Evolutionary conservation across 306 rosid species (phyloP).

Genomic region (Cucurbita ficifolia): DNA sequence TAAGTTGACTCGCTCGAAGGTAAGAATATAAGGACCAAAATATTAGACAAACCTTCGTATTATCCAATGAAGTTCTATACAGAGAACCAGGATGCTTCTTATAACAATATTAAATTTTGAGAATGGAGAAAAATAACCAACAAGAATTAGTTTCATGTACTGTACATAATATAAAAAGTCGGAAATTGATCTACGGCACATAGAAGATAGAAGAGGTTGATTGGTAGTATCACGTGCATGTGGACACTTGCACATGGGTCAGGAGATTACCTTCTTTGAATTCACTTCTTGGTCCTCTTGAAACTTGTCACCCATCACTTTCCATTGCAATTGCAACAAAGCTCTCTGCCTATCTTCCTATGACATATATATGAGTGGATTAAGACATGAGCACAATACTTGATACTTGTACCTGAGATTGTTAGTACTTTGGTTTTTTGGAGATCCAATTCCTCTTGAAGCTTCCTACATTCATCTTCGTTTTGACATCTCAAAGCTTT

Average conservation of each 20-base stretch:
- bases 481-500: conserved; percentile 61
- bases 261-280: conserved; percentile 58
- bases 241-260: background rate
- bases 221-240: background rate
- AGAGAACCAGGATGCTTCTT: background rate
- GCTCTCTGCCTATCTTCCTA: conserved; percentile 96
- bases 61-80: background rate
- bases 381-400: conserved; percentile 2
- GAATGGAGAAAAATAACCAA: background rate
- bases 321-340: conserved; percentile 90
- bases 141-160: background rate
- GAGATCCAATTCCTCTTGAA: conserved; percentile 76
- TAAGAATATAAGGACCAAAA: background rate
- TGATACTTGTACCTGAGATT: background rate
- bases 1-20: background rate
- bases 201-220: background rate
- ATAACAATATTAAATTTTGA: background rate
- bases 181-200: background rate
- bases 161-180: background rate
- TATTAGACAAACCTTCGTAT: background rate
- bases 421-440: conserved; percentile 71
- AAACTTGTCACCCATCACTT: conserved; percentile 80
- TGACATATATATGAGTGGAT: conserved; percentile 12
- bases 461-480: conserved; percentile 70
- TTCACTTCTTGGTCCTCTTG: conserved; percentile 81